Evolutionary conservation across 2,329 filamentous ascomycete species (phyloP).

Genomic region (Cordyceps cateniannulata): DNA sequence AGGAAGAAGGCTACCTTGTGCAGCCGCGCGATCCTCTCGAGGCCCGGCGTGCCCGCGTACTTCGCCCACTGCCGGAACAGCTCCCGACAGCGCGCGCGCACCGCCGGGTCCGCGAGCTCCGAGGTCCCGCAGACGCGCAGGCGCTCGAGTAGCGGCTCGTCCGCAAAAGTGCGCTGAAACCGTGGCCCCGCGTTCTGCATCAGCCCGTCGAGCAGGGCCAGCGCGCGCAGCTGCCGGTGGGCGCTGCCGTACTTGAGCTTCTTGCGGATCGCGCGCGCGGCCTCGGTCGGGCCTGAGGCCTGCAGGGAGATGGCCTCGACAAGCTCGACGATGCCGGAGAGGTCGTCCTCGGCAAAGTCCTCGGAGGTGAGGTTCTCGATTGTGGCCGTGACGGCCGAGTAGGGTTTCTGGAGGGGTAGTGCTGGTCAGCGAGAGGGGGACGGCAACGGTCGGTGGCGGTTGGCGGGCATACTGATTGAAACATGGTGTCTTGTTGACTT

Average conservation of each 20-base stretch:
- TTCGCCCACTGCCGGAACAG: slow-evolving; percentile 86
- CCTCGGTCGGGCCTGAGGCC: slow-evolving; percentile 77
- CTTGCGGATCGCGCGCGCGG: slow-evolving; percentile 87
- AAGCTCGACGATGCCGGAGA: slow-evolving; percentile 86
- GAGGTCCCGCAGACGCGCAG: slow-evolving; percentile 83
- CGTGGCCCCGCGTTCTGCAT: slow-evolving; percentile 88
- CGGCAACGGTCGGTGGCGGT: too few species aligned
- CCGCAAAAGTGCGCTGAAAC: slow-evolving; percentile 81
- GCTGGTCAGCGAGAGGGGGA: slow-evolving; percentile 15
- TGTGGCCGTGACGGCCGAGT: slow-evolving; percentile 86
- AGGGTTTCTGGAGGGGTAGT: slow-evolving; percentile 58
- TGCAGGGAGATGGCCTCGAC: slow-evolving; percentile 93
- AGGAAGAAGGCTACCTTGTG: slow-evolving; percentile 47
- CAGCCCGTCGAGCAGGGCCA: slow-evolving; percentile 83
- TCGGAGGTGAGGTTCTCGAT: slow-evolving; percentile 88
- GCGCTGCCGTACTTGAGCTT: slow-evolving; percentile 97
- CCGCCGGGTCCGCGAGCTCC: slow-evolving; percentile 73
- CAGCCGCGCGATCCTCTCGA: slow-evolving; percentile 72
- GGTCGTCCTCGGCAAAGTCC: slow-evolving; percentile 82
- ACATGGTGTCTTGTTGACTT: not conserved
- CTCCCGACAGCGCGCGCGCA: slow-evolving; percentile 81
- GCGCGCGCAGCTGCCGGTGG: slow-evolving; percentile 84
- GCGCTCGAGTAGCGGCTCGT: slow-evolving; percentile 87
- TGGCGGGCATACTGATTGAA: slow-evolving; percentile 4
- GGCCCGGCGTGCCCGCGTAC: slow-evolving; percentile 74